Base-by-base conservation (phyloP, 1,284 basidiomycete species). In the Tilletia walkeri region DNA sequence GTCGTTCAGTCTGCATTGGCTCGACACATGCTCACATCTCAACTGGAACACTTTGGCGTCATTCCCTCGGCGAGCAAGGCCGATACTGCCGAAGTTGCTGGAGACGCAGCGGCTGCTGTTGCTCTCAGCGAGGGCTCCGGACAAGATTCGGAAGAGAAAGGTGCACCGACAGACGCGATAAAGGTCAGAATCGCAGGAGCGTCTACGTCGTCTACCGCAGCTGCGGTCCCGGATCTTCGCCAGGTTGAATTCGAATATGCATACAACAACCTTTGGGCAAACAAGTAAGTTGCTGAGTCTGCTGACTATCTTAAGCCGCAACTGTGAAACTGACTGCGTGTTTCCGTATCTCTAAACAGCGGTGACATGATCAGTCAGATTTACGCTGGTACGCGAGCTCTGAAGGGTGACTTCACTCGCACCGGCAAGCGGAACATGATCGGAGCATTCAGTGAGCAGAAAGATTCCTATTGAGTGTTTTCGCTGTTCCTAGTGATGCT, bases 351-450 rank as follows among this genome's bases (percentile, higher is more conserved):
- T 20, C 98, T 95, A 2, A 95, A 95, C 81, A 95, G 95, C 74
- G 94, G 77, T 39, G 79, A 80, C 48, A 75, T 76, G 48, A 73
- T 80, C 69, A 76, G 75, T 18, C 77, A 81, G 45, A 75, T 75
- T 71, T 81, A 81, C 66, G 78, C 79, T 18, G 79, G 79, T 61
- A 79, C 93, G 0, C 92, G 92, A 66, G 93, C 93, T 20, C 86
- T 98, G 66, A 98, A 98, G 89, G 93, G 94, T n/a, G 94, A 96
- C 85, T 97, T 94, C 80, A 95, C 94, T 0, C 67, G 79, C 2
- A 98, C 95, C 0, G 95, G 95, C 39, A 95, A 93, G 85, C 89
- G 95, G 24, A 95, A 98, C 82, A 86, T 96, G 36, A 88, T 89
- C 49, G 95, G 95, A 1, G 89, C 97, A 86, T 78, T 80, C 67